Base-by-base conservation (phyloP, 176 grass and related monocot genomes). In the Phoenix roebelenii region DNA sequence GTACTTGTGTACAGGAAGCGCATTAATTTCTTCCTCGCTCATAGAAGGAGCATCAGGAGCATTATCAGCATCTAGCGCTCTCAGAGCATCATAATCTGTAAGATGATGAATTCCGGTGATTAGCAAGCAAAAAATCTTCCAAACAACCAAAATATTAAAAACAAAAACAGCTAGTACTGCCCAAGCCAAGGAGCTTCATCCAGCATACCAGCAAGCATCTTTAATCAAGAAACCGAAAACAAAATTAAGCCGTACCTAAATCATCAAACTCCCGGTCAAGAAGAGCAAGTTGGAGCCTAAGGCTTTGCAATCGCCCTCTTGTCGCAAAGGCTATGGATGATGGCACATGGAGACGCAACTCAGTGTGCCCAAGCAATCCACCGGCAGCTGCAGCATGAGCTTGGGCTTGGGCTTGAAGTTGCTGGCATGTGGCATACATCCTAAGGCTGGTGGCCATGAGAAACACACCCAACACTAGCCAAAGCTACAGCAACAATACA, bases 1-100 rank as follows among this genome's bases (percentile, higher is more conserved):
- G 75, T 92, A 97, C 63, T 85, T 85, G 77, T 91, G 89, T 29
- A 91, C 84, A 72, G 93, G 93, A 59, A 97, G 73, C 65, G 76
- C 68, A 85, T 97, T 92, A 79, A 97, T 97, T 76, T 97, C 93
- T 74, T 92, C 93, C 78, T 97, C 93, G 32, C 75, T 92, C 93
- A 97, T 97, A 19, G 93, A 97, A 78, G 62, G 66, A 77, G 66
- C 57, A 68, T 85, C 77, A 7, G 87, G 87, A 19, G 75, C 72
- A 70, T 83, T 88, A 57, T 88, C 93, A 15, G 78, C 73, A 64
- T 97, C 93, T 25, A 97, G 72, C 0, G 87, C 87, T 76, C 93
- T 91, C 64, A 97, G 76, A 50, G 81, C 73, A 71, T 97, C 93
- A 78, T 92, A 92, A 77, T 97, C 93, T 97, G 80, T 58, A 74